phyloP scores from a whole-genome alignment of 1,284 basidiomycete genomes.

The Schizopora paradoxa region DNA sequence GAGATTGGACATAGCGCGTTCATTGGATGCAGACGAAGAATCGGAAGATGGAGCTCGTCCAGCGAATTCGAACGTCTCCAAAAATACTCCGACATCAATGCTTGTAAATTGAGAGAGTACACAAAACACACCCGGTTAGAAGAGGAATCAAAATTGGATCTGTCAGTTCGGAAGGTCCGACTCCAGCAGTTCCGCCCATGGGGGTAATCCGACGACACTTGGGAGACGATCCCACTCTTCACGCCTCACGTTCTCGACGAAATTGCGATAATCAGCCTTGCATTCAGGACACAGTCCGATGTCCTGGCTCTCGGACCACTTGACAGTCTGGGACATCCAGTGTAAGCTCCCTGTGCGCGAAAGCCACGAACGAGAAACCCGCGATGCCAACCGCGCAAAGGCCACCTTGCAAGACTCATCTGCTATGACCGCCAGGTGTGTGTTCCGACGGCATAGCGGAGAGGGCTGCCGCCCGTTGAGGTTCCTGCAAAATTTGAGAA shows the following conservation, averaged over 20 bases:
- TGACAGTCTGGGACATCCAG: conserved; percentile 46
- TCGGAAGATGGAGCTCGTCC: too few relatives aligned
- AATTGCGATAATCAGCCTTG: conserved; percentile 37
- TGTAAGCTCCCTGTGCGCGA: conserved; percentile 48
- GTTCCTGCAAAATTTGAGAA: conserved; percentile 44
- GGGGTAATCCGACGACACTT: conserved; percentile 36
- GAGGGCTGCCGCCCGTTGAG: conserved; percentile 33
- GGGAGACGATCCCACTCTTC: conserved; percentile 47
- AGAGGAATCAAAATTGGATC: too few relatives aligned
- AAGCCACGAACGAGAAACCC: conserved; percentile 46
- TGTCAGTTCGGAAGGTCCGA: conserved; percentile 26
- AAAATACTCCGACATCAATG: too few relatives aligned
- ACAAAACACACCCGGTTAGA: too few relatives aligned
- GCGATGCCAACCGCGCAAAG: conserved; percentile 39
- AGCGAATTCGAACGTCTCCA: too few relatives aligned
- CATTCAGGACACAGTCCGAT: conserved; percentile 38
- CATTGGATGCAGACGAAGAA: too few relatives aligned
- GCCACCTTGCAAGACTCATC: not conserved
- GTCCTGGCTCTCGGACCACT: conserved; percentile 32
- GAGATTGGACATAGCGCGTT: too few relatives aligned
- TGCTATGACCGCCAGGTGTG: not conserved
- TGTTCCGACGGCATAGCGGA: conserved; percentile 21
- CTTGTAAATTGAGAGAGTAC: too few relatives aligned
- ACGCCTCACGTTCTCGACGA: conserved; percentile 36
- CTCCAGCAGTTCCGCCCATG: conserved; percentile 40